Evolutionary conservation across 192 early-diverging fungal genomes (phyloP).

Genomic region (Backusella morwellensis): DNA sequence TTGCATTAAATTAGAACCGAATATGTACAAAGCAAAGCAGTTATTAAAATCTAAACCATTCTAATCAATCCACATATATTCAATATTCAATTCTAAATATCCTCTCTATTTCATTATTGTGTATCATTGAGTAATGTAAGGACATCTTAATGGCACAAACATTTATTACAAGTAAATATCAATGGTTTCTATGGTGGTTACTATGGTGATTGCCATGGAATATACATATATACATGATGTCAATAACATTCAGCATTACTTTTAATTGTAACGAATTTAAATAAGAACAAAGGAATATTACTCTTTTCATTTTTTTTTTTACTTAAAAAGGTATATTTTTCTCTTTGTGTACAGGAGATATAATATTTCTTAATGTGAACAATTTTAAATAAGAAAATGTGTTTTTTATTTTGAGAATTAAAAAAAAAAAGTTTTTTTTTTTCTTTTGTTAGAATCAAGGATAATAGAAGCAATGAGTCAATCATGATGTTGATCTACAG

Average conservation of each 20-base stretch:
- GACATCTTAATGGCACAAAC: too few species aligned
- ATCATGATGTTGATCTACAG: neutral
- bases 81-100: neutral
- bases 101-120: neutral
- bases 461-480: neutral
- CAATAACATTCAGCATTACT: too few species aligned
- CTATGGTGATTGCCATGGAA: neutral
- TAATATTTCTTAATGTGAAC: conserved; percentile 7
- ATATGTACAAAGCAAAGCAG: neutral
- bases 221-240: too few species aligned
- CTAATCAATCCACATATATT: neutral
- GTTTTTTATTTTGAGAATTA: neutral
- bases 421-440: neutral
- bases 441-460: neutral
- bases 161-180: neutral
- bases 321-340: neutral
- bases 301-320: neutral
- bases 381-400: neutral
- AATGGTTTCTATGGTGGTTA: neutral
- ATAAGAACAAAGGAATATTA: neutral
- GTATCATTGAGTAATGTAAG: neutral
- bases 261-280: neutral
- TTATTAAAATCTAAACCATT: neutral
- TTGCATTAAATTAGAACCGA: neutral
- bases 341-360: neutral